phyloP scores from a whole-genome alignment of 768 basidiomycete genomes.

The Calocybe indica region DNA sequence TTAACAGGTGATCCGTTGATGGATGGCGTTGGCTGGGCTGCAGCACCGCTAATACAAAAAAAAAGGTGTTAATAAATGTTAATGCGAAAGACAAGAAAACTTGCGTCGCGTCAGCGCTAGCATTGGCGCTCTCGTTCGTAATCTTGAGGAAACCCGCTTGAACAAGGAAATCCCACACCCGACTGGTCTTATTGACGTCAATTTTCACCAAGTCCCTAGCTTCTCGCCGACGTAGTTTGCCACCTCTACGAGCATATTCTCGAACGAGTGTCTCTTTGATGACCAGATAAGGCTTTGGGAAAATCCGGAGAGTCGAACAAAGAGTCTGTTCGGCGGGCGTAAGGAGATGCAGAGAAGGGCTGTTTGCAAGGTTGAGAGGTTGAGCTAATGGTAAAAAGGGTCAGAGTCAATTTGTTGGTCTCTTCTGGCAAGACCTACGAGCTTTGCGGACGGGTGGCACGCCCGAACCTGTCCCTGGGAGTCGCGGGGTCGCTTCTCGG shows the following conservation, averaged over 20 bases:
- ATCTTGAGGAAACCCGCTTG: slow-evolving; percentile 80
- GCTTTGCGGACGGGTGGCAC: slow-evolving; percentile 36
- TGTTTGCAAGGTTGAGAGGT: slow-evolving; percentile 87
- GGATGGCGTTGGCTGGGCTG: slow-evolving; percentile 14
- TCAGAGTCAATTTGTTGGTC: neutral
- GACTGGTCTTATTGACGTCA: slow-evolving; percentile 87
- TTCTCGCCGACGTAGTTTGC: slow-evolving; percentile 82
- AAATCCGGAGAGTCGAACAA: slow-evolving; percentile 83
- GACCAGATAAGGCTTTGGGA: slow-evolving; percentile 92
- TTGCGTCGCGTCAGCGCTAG: slow-evolving; percentile 31
- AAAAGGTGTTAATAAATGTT: neutral
- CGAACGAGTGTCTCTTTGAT: slow-evolving; percentile 94
- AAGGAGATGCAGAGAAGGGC: slow-evolving; percentile 85
- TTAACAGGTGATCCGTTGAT: slow-evolving; percentile 31
- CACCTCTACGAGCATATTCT: slow-evolving; percentile 86
- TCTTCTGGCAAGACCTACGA: slow-evolving; percentile 25
- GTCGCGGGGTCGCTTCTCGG: slow-evolving; percentile 53
- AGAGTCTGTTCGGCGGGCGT: slow-evolving; percentile 82
- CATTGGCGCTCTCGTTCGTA: slow-evolving; percentile 37
- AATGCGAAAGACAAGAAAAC: slow-evolving; percentile 5
- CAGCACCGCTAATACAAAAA: slow-evolving; percentile 5
- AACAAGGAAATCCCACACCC: slow-evolving; percentile 91
- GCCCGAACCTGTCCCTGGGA: slow-evolving; percentile 24
- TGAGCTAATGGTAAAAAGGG: slow-evolving; percentile 25
- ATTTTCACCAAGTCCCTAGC: slow-evolving; percentile 89